These are phyloP conservation scores for Calonectria pteridis DNA, from an alignment of 2,329 filamentous ascomycete genomes.

Conservation along the genomic window DNA sequence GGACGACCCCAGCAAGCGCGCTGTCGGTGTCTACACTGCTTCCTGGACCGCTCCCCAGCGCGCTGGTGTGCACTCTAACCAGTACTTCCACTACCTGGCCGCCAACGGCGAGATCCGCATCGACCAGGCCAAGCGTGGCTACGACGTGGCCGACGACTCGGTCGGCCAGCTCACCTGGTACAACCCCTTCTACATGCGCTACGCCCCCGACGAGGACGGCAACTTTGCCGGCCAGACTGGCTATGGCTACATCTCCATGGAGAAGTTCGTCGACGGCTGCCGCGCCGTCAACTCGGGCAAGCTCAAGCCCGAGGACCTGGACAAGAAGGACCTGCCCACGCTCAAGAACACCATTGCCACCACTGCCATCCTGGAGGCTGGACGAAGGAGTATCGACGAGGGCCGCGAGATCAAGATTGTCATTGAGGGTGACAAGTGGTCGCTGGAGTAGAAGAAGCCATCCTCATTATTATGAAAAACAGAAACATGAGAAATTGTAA, in stretches of 20 bases:
- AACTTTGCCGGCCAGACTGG: conserved; percentile 93
- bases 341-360: conserved; percentile 91
- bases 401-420: conserved; percentile 81
- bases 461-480: neutral
- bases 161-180: conserved; percentile 81
- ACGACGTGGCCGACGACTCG: conserved; percentile 90
- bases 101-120: conserved; percentile 86
- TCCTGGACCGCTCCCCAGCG: conserved; percentile 95
- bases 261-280: conserved; percentile 95
- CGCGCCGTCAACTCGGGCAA: conserved; percentile 81
- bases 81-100: conserved; percentile 96
- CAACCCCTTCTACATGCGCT: conserved; percentile 97
- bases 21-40: conserved; percentile 91
- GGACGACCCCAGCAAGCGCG: conserved; percentile 75
- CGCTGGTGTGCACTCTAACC: conserved; percentile 95
- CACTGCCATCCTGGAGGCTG: conserved; percentile 91
- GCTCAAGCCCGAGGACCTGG: conserved; percentile 80
- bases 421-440: conserved; percentile 75
- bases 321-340: conserved; percentile 85
- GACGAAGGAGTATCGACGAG: conserved; percentile 87
- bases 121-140: conserved; percentile 94
- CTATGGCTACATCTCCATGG: conserved; percentile 94
- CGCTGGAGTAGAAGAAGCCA: conserved; percentile 60
- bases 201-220: conserved; percentile 93
- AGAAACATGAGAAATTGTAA: conserved; percentile 8